Percentiles rank a stretch among this genome's conserved stretches.
Conservation (phyloP, 805 yeast genomes). For the Myxozyma geophila region DNA sequence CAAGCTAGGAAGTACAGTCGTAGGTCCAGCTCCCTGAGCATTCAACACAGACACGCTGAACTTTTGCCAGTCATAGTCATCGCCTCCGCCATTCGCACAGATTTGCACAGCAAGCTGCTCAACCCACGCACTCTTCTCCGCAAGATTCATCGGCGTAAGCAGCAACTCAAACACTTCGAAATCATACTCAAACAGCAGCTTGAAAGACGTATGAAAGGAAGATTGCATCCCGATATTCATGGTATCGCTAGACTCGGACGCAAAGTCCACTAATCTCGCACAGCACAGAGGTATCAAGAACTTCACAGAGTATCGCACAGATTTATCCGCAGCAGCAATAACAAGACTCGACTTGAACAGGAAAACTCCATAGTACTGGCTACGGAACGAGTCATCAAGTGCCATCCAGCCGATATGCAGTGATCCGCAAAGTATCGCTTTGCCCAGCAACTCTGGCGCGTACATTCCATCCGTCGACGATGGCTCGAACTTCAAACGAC, state of each 20-base stretch:
- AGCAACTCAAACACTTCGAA: slow-evolving; percentile 30
- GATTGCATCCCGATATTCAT: slow-evolving; percentile 22
- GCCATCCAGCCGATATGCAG: slow-evolving; percentile 33
- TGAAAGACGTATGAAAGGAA: slow-evolving; percentile 20
- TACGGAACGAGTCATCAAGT: slow-evolving; percentile 17
- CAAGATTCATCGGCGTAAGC: slow-evolving; percentile 29
- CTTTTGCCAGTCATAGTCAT: slow-evolving; percentile 10
- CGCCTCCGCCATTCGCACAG: slow-evolving; percentile 22
- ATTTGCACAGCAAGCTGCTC: slow-evolving; percentile 17
- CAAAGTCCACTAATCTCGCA: neutral
- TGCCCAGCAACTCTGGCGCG: slow-evolving; percentile 26
- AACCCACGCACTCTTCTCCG: slow-evolving; percentile 27
- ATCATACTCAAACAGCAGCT: slow-evolving; percentile 29
- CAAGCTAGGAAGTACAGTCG: slow-evolving; percentile 6
- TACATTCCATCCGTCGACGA: neutral
- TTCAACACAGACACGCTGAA: slow-evolving; percentile 12
- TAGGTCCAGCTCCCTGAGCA: slow-evolving; percentile 15
- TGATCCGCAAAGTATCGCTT: slow-evolving; percentile 32
- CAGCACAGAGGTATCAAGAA: slow-evolving; percentile 31
- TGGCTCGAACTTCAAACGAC: slow-evolving; percentile 18
- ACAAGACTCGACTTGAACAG: slow-evolving; percentile 34
- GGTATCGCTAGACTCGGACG: slow-evolving; percentile 12
- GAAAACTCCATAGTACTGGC: slow-evolving; percentile 28
- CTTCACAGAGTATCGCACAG: slow-evolving; percentile 22
- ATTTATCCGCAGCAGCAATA: slow-evolving; percentile 16